Evolutionary conservation across 495 filamentous ascomycete species (phyloP), one percentile per base, ranked within the genome.

Genomic region (Hypomontagnella monticulosa): DNA sequence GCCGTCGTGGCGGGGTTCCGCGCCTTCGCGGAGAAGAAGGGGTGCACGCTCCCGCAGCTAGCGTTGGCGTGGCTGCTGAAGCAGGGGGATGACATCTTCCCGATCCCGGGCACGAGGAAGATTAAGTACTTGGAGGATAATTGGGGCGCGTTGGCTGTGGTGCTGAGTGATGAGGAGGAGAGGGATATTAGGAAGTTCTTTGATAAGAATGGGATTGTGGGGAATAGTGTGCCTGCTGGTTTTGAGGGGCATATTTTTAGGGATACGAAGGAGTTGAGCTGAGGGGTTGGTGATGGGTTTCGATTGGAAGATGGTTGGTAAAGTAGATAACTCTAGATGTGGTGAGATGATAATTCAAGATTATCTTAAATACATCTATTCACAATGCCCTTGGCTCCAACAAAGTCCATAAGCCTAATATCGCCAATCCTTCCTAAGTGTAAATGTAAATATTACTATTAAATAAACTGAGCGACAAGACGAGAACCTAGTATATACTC

Each of bases 121-220:
- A 67, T 82, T 12, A 75, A 81, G 62, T 82, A 83, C 43, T 63
- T 89, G 47, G 82, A 87, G 43, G 83, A 89, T 72, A 89, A 89
- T 61, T 71, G 79, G 58, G 80, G 57, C 1, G 77, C 85, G 10
- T 33, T 79, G 11, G 55, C 79, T 11, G 73, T 88, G 14, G 54
- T 69, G 48, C 71, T 89, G 19, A 83, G 65, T 0, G 76, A 78
- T 8, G 77, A 81, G 47, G 87, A 89, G 55, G 74, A 80, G 32
- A 55, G 49, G 30, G 75, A 79, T 66, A 79, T 89, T 38, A 67
- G 85, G 43, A 67, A 27, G 10, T 63, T 75, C n/a, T 75, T 76
- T 16, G 75, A 79, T 4, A 77, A 77, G 34, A 67, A 55, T n/a
- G 71, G 76, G 50, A 50, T 82, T 36, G 50, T 69, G 20, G 81